Evolutionary conservation across 495 filamentous ascomycete genomes (phyloP), one percentile per base, ranked within the genome.

Genomic region (Tuber brumale): DNA sequence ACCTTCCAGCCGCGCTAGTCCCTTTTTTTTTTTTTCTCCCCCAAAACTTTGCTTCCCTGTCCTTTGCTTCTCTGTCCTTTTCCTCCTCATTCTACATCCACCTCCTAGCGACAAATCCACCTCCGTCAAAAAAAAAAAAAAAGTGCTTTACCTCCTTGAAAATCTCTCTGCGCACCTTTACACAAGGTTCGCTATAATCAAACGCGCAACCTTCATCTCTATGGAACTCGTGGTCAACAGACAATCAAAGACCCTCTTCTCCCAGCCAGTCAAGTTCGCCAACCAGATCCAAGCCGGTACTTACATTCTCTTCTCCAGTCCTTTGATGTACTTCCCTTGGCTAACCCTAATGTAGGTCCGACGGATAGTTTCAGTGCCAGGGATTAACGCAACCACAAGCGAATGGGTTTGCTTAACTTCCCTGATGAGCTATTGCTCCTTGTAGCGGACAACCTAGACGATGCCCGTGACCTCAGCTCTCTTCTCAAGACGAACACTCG

Each of bases 361-460:
- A 66, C 57, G 57, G 57, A 66, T 35, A 66, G 57, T 66, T 66
- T 66, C 57, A 35, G 57, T 66, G 27, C 57, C 57, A 66, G 57
- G 57, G 57, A 66, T 66, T 66, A 66, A 66, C 57, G 57, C 57
- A 66, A 66, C 3, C 57, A 35, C 57, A 66, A 31, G 5, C 9
- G 31, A 35, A 78, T 78, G 76, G 21, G 70, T 21, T 42, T 79
- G 43, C 72, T 79, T 70, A 69, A 41, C 37, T 39, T 79, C 4
- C 77, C 72, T 48, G 72, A 79, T 23, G 77, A 79, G 57, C 72
- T 79, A 27, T 48, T 79, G 39, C 42, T 79, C 76, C 43, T 79
- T 35, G 43, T 79, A 44, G 72, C 76, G 9, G 72, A 72, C 21
- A 74, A 57, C 43, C 44, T 74, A 43, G 23, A 57, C 19, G 69